Evolutionary conservation across 2,329 filamentous ascomycete species (phyloP), one percentile per base, ranked within the genome.

Genomic region (Colletotrichum lini): DNA sequence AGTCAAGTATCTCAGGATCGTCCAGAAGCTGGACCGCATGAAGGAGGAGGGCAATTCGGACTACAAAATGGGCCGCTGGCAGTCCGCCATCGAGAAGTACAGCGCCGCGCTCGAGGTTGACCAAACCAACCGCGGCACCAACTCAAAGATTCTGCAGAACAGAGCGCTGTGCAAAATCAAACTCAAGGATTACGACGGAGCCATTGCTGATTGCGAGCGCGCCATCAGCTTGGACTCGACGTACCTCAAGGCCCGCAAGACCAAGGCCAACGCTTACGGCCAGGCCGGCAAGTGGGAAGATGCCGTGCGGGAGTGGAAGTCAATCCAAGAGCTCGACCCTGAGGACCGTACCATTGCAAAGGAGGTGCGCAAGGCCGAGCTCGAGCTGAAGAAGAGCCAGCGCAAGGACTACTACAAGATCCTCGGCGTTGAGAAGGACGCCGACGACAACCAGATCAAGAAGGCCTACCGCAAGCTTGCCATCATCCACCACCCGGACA

Each of bases 361-460:
- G 82, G 96, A 99, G 78, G 90, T 98, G 54, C 92, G 94, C 68
- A 93, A 92, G 77, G 96, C 96, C 1, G 96, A 99, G 84, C 86
- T 98, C 35, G 96, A 99, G 84, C 86, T 98, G 74, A 99, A 99
- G 91, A 98, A 98, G 91, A 93, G 93, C 81, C 93, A 96, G 84
- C 89, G 96, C 73, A 99, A 99, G 84, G 96, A 99, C 79, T 98
- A 98, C 85, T 99, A 99, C 87, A 98, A 98, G 89, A 98, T 98
- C 75, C 90, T 99, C 64, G 93, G 92, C 7, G 85, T 99, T 10
- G 86, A 93, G 69, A 98, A 98, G 87, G 93, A 95, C 73, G 95
- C 95, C 47, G 89, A 89, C 50, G 94, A 97, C 26, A 87, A 87
- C 68, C 91, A 96, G 65, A 96, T 99, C 86, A 99, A 98, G 88